Base-by-base conservation (phyloP, 148 eudicot species). In the Chenopodium quinoa region DNA sequence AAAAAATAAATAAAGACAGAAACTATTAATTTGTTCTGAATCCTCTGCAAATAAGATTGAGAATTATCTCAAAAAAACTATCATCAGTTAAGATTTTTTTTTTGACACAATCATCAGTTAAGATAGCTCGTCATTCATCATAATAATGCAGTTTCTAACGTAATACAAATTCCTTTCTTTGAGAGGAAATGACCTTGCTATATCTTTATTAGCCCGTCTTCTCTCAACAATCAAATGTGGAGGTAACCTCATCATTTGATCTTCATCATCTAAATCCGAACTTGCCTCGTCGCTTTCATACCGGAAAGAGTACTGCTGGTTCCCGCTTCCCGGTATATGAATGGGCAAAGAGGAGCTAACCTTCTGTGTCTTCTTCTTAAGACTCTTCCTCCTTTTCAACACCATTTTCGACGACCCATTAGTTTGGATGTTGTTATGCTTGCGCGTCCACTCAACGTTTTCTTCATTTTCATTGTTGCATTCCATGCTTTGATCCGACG, bases 221-320 rank as follows among this genome's bases (percentile, higher is more conserved):
- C 82, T 71, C 19, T 82, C 83, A 12, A 82, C 60, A 64, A 87
- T 87, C 76, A 84, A 62, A 75, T 87, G 89, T 1, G 90, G 90
- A 50, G 88, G 88, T 48, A 83, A 78, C 27, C 82, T 71, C 67
- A 56, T 68, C 46, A 75, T 50, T 1, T 9, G 19, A 73, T 73
- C 71, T 4, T 65, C 73, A 50, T 68, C 66, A 29, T 67, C 56
- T 11, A n/a, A 37, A 9, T 68, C 84, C 11, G 48, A 37, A 17
- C 75, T 29, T 10, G 67, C 78, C 22, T 75, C 65, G 20, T 81
- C 75, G 27, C 48, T 7, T 31, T 80, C 56, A 71, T 60, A 71
- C 69, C 52, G 40, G 14, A 48, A 80, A 60, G 56, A 12, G 17
- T 63, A 64, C 3, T 50, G 54, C 3, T 50, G 54, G n/a, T 7